Evolutionary conservation across 495 filamentous ascomycete species (phyloP).

Genomic region (Penicillium fimorum): DNA sequence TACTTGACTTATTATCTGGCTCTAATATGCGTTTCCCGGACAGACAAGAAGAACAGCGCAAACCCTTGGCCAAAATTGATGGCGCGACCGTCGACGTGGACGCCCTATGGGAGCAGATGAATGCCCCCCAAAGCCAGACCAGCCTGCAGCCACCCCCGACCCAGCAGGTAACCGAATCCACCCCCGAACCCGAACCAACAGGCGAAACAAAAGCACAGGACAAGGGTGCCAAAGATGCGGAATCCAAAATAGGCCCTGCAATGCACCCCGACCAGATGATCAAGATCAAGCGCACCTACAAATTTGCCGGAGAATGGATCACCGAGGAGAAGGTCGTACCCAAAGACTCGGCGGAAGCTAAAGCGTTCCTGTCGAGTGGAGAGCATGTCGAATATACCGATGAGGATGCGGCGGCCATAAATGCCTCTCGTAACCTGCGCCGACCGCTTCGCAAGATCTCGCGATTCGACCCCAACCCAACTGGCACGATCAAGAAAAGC

Average conservation of each 20-base stretch:
- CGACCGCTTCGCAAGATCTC: slow-evolving; percentile 72
- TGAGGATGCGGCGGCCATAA: slow-evolving; percentile 23
- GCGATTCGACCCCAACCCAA: slow-evolving; percentile 72
- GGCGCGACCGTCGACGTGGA: slow-evolving; percentile 88
- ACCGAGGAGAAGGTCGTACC: slow-evolving; percentile 80
- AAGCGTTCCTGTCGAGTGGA: slow-evolving; percentile 63
- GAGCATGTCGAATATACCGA: slow-evolving; percentile 41
- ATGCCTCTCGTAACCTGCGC: slow-evolving; percentile 41
- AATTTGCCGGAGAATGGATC: slow-evolving; percentile 84
- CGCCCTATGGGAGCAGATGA: slow-evolving; percentile 81
- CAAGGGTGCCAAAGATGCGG: slow-evolving; percentile 19
- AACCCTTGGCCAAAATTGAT: slow-evolving; percentile 58
- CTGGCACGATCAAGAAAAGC: slow-evolving; percentile 50
- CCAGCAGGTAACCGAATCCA: slow-evolving; percentile 16
- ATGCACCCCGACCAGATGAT: slow-evolving; percentile 53
- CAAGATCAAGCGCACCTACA: slow-evolving; percentile 83
- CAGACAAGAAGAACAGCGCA: slow-evolving; percentile 62
- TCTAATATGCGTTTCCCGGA: slow-evolving; percentile 10
- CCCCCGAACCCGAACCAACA: slow-evolving; percentile 13
- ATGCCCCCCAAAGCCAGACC: slow-evolving; percentile 34
- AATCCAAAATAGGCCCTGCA: slow-evolving; percentile 15
- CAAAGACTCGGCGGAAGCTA: slow-evolving; percentile 77
- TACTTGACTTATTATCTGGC: slow-evolving; percentile 10
- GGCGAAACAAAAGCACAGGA: slow-evolving; percentile 24
- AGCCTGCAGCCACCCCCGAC: slow-evolving; percentile 19